These are phyloP conservation scores for Saposhnikovia divaricata DNA, from an alignment of 129 eudicot genomes.

Conservation along the genomic window DNA sequence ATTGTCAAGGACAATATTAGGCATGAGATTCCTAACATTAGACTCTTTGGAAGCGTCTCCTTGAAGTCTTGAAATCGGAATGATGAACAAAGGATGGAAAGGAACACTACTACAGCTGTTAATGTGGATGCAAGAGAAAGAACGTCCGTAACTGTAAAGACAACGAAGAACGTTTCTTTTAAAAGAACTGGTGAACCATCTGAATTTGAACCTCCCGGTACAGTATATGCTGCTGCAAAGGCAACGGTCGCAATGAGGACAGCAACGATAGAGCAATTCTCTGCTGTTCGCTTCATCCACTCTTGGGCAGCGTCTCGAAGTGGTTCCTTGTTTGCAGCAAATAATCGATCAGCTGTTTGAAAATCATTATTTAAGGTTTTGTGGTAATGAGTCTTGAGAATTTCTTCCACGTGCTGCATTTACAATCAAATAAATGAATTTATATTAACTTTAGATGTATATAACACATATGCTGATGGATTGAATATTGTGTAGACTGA, in stretches of 20 bases:
- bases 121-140: slow-evolving; percentile 11
- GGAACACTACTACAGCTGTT: too few relatives aligned
- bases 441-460: too few relatives aligned
- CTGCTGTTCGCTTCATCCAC: slow-evolving; percentile 29
- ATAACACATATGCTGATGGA: too few relatives aligned
- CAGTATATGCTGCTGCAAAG: slow-evolving; percentile 37
- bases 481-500: too few relatives aligned
- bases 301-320: slow-evolving; percentile 24
- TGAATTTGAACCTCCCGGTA: slow-evolving; percentile 30
- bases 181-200: slow-evolving; percentile 29
- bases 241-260: slow-evolving; percentile 36
- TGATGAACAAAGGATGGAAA: too few relatives aligned
- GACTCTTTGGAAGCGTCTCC: too few relatives aligned
- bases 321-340: slow-evolving; percentile 13
- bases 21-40: too few relatives aligned
- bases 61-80: too few relatives aligned
- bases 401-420: slow-evolving; percentile 23
- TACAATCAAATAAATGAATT: neutral
- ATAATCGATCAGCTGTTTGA: slow-evolving; percentile 23
- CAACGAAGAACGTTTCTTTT: slow-evolving; percentile 13
- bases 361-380: slow-evolving; percentile 14
- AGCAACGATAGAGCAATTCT: slow-evolving; percentile 37
- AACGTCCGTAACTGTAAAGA: slow-evolving; percentile 28
- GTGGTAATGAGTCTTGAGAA: slow-evolving; percentile 4
- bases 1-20: too few relatives aligned